phyloP scores from a whole-genome alignment of 75 land plant genomes.

The Azolla pinnata region DNA sequence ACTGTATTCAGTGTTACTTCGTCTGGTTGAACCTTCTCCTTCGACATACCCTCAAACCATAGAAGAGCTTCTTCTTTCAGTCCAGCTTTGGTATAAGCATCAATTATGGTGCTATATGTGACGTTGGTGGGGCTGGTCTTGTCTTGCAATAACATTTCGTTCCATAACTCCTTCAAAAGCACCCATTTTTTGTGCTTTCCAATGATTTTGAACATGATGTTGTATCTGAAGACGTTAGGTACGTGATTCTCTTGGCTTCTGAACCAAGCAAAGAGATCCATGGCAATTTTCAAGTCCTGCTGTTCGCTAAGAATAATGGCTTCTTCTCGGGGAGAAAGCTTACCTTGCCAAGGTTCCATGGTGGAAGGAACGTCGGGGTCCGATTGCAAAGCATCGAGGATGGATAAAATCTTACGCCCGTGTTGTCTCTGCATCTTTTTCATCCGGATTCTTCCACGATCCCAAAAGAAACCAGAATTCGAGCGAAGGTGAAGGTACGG shows the following conservation, averaged over 20 bases:
- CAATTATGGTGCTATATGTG: constrained; percentile 62
- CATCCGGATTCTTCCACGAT: too few species aligned
- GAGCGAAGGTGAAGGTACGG: too few species aligned
- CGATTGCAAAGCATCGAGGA: constrained; percentile 41
- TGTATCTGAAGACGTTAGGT: constrained; percentile 64
- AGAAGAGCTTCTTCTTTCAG: constrained; percentile 47
- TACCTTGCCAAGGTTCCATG: constrained; percentile 48
- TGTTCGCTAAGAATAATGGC: constrained; percentile 55
- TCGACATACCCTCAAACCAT: constrained; percentile 59
- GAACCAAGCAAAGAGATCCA: constrained; percentile 51
- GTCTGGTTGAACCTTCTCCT: constrained; percentile 48
- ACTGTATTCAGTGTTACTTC: constrained; percentile 72
- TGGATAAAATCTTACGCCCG: constrained; percentile 28
- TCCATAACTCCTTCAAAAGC: constrained; percentile 52
- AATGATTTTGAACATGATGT: constrained; percentile 52
- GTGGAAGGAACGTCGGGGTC: constrained; percentile 43
- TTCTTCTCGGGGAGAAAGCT: constrained; percentile 42
- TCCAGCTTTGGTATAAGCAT: constrained; percentile 62
- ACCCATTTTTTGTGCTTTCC: constrained; percentile 71
- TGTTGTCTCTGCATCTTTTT: too few species aligned
- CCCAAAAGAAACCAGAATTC: too few species aligned
- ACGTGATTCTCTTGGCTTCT: constrained; percentile 35
- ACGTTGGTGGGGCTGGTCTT: constrained; percentile 50
- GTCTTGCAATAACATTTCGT: constrained; percentile 47
- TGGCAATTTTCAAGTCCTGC: constrained; percentile 42